phyloP scores from a whole-genome alignment of 2,329 filamentous ascomycete species.

The Cladosporium sp. region DNA sequence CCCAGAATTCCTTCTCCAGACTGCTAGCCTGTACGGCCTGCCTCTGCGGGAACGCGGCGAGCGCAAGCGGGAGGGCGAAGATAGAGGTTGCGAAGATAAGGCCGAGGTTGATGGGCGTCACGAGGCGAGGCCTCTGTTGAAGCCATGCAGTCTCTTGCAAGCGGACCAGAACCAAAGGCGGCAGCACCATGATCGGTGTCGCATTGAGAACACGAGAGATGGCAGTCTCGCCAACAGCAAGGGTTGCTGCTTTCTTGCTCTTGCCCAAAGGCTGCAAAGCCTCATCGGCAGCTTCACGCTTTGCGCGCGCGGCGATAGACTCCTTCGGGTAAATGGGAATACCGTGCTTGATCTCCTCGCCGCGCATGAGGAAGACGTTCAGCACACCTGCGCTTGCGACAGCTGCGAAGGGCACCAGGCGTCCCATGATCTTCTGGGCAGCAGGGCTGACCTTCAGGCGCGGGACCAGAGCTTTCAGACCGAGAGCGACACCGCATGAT shows the following conservation, averaged over 20 bases:
- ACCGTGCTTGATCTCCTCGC: constrained; percentile 88
- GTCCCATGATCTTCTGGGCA: constrained; percentile 72
- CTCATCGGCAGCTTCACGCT: constrained; percentile 35
- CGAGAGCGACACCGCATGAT: constrained; percentile 89
- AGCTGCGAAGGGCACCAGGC: constrained; percentile 94
- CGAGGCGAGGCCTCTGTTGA: constrained; percentile 71
- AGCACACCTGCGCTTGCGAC: constrained; percentile 87
- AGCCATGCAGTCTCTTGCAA: constrained; percentile 85
- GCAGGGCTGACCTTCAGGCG: constrained; percentile 73
- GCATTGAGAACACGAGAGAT: constrained; percentile 89
- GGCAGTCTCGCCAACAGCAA: constrained; percentile 92
- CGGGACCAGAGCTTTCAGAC: constrained; percentile 86
- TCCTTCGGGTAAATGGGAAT: constrained; percentile 90
- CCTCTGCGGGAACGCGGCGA: constrained; percentile 89
- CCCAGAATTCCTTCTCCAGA: constrained; percentile 85
- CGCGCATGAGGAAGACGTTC: constrained; percentile 97
- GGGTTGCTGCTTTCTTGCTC: constrained; percentile 79
- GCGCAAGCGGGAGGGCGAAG: constrained; percentile 82
- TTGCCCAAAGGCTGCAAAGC: constrained; percentile 67
- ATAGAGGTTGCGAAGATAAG: constrained; percentile 85
- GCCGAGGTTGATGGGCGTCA: constrained; percentile 79
- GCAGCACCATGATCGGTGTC: constrained; percentile 95
- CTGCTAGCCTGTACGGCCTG: constrained; percentile 74
- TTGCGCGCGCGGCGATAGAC: constrained; percentile 67
- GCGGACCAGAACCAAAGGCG: constrained; percentile 79